Base-by-base conservation (phyloP, 352 stramenopile genomes). In the Globisporangium nunn region DNA sequence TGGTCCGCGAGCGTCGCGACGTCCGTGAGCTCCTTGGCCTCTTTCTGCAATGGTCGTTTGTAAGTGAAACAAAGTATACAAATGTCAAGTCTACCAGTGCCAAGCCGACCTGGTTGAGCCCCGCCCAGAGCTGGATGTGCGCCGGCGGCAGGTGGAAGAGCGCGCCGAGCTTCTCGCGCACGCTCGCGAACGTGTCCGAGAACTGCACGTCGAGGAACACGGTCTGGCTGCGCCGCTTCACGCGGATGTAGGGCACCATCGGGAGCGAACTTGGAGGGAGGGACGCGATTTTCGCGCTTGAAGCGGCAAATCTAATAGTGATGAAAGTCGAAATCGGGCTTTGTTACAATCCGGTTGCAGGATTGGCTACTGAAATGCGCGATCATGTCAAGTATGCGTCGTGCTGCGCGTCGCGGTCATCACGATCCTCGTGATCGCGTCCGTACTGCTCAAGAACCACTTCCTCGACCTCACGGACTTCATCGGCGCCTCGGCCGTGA, bases 151-250 rank as follows among this genome's bases (percentile, higher is more conserved):
- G 49, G 8, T 87, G 66, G 59, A 96, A 79, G 33, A 96, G 58
- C 35, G 68, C 63, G 45, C 69, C 79, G 40, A 93, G 66, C 66
- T 88, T 90, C 61, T 91, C 81, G 63, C 94, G 94, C 11, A 96
- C 74, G 58, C 64, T 81, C 29, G 82, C 67, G 64, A 96, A 95
- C 40, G 79, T 86, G 51, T 96, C 85, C 18, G 62, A 59, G 41
- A 84, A 71, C 62, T 92, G 72, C 54, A 88, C 81, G 64, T 93
- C 78, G 64, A 96, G 61, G 63, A 96, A 96, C 39, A 96, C 77
- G 18, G 85, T 95, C 71, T 91, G 82, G 62, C 78, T 88, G 44
- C 77, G 66, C 56, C 87, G 74, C 80, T 96, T 96, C n/a, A 96
- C 73, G 72, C 87, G 83, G 57, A 96, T 71, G 59, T 96, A 96